Conservation (phyloP, 805 yeast species). For the Wickerhamiella kazuoi region DNA sequence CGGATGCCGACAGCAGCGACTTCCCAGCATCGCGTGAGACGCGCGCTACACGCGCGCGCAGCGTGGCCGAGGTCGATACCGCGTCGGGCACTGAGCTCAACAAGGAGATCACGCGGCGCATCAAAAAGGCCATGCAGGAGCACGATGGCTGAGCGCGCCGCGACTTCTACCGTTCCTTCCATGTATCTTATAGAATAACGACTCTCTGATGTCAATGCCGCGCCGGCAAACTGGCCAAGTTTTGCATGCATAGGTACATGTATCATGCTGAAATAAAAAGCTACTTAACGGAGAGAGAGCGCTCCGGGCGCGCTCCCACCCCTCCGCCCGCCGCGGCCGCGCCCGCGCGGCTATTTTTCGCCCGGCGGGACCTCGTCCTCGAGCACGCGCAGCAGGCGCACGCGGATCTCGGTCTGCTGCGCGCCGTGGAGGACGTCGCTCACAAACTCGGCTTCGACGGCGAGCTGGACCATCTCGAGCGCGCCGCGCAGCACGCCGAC, state of each 20-base stretch:
- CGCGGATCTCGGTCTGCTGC: slow-evolving; percentile 57
- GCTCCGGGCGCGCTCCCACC: too few species aligned
- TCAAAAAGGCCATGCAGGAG: neutral
- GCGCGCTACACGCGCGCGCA: neutral
- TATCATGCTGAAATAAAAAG: neutral
- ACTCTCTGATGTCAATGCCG: too few species aligned
- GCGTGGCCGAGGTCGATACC: neutral
- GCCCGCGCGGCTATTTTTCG: slow-evolving; percentile 47
- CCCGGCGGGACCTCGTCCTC: slow-evolving; percentile 97
- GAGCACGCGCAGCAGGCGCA: slow-evolving; percentile 50
- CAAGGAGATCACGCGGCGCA: slow-evolving; percentile 1
- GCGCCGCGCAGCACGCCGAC: slow-evolving; percentile 88
- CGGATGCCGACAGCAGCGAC: neutral
- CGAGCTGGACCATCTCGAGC: slow-evolving; percentile 87
- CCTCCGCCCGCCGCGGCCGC: too few species aligned
- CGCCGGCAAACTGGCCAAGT: neutral
- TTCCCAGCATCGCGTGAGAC: neutral
- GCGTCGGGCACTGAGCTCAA: slow-evolving; percentile 1
- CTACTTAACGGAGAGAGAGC: too few species aligned
- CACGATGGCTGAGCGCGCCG: neutral
- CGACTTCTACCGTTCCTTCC: too few species aligned
- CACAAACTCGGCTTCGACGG: slow-evolving; percentile 65
- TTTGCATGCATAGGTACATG: neutral
- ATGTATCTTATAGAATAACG: too few species aligned
- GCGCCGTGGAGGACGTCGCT: slow-evolving; percentile 74